These are phyloP conservation scores for Nicotiana tabacum DNA, from an alignment of 257 asterid species.

Conservation along the genomic window DNA sequence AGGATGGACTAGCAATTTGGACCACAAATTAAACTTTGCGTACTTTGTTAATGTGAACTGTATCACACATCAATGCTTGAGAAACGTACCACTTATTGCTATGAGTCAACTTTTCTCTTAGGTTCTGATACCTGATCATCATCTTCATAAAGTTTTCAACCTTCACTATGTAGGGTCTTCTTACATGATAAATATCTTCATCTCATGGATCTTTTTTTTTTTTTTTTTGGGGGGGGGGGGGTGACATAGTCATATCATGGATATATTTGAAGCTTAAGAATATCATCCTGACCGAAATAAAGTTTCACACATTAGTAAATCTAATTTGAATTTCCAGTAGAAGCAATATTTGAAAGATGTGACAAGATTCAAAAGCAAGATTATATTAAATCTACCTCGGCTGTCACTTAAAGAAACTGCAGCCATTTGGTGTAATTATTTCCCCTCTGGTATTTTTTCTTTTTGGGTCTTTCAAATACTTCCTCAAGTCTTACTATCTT, in stretches of 20 bases:
- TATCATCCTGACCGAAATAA: background rate
- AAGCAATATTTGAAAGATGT: no score
- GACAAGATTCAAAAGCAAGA: background rate
- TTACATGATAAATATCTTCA: no score
- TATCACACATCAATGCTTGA: background rate
- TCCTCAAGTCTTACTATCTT: background rate
- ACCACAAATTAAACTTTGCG: background rate
- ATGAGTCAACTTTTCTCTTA: no score
- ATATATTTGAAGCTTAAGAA: background rate
- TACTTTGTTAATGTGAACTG: background rate
- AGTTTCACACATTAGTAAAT: background rate
- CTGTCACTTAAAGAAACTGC: no score
- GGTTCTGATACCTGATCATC: background rate
- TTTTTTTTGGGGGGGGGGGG: no score
- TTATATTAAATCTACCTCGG: no score
- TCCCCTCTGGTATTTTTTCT: background rate
- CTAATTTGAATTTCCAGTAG: background rate
- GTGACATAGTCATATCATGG: background rate
- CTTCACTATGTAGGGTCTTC: background rate
- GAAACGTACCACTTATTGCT: background rate
- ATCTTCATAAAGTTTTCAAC: background rate
- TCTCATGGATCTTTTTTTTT: background rate
- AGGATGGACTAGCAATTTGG: background rate
- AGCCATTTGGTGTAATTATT: no score
- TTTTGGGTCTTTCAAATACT: background rate